Evolutionary conservation across 2,329 filamentous ascomycete species (phyloP).

Genomic region (Fusarium oxysporum): DNA sequence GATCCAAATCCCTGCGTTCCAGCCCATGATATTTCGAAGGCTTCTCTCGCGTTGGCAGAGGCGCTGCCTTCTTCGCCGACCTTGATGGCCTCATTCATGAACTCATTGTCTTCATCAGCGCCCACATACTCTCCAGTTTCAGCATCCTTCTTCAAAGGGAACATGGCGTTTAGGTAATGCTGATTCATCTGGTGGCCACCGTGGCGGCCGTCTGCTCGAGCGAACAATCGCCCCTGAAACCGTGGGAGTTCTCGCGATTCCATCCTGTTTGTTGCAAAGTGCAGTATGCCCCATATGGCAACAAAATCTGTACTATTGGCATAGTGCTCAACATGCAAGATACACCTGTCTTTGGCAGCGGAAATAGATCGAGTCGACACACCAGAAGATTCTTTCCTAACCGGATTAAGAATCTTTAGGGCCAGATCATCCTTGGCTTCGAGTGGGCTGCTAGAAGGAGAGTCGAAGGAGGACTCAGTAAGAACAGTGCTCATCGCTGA

Average conservation of each 20-base stretch:
- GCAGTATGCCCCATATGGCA: constrained; percentile 77
- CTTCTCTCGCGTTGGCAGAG: constrained; percentile 58
- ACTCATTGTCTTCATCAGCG: constrained; percentile 63
- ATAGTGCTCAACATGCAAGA: constrained; percentile 84
- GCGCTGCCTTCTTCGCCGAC: constrained; percentile 58
- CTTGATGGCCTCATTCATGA: constrained; percentile 70
- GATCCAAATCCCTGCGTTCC: constrained; percentile 54
- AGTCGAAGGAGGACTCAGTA: constrained; percentile 51
- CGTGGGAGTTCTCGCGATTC: constrained; percentile 62
- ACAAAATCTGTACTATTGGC: constrained; percentile 81
- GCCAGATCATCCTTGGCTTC: constrained; percentile 30
- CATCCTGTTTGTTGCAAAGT: constrained; percentile 66
- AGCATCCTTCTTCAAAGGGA: constrained; percentile 61
- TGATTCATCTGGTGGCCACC: constrained; percentile 71
- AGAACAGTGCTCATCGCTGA: constrained; percentile 50
- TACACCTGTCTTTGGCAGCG: constrained; percentile 61
- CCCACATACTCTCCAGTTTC: constrained; percentile 56
- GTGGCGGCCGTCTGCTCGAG: constrained; percentile 57
- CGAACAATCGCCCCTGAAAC: constrained; percentile 72
- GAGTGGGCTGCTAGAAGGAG: constrained; percentile 38
- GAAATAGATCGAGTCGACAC: constrained; percentile 52
- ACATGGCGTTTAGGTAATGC: constrained; percentile 73
- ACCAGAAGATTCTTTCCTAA: constrained; percentile 43
- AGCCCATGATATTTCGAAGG: constrained; percentile 60
- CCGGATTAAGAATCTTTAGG: constrained; percentile 22